Percentiles rank a stretch among this genome's conserved stretches.
Evolutionary conservation across 495 filamentous ascomycete genomes (phyloP).

Genomic region (Lepraria neglecta): DNA sequence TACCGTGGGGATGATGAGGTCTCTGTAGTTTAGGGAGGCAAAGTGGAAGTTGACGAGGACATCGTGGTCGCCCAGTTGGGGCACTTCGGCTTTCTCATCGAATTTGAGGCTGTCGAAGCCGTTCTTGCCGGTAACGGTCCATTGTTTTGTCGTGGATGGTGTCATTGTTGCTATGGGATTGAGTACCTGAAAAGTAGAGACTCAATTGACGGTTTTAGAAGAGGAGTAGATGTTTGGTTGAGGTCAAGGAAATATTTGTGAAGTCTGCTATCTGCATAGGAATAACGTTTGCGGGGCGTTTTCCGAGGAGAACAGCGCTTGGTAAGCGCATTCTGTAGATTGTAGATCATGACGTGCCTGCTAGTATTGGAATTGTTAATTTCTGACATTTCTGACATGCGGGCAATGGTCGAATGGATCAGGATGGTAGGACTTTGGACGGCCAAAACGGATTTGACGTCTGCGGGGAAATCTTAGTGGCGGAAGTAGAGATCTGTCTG

Average conservation of each 20-base stretch:
- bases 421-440: background rate
- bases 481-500: background rate
- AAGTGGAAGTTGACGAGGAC: constrained; percentile 71
- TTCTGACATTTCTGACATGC: background rate
- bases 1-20: constrained; percentile 68
- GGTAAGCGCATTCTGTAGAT: background rate
- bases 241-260: too few species aligned
- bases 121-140: constrained; percentile 50
- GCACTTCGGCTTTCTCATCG: constrained; percentile 47
- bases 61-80: constrained; percentile 59
- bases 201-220: background rate
- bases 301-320: background rate
- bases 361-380: background rate
- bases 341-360: background rate
- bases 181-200: background rate
- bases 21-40: constrained; percentile 77
- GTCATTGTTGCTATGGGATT: constrained; percentile 34
- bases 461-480: background rate
- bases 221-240: too few species aligned
- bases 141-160: constrained; percentile 57
- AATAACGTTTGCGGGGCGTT: background rate
- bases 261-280: background rate
- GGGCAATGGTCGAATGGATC: background rate
- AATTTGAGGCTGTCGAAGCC: constrained; percentile 58
- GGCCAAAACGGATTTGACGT: background rate